Base-by-base conservation (phyloP, 192 early-diverging fungal species). In the Mortierella claussenii region DNA sequence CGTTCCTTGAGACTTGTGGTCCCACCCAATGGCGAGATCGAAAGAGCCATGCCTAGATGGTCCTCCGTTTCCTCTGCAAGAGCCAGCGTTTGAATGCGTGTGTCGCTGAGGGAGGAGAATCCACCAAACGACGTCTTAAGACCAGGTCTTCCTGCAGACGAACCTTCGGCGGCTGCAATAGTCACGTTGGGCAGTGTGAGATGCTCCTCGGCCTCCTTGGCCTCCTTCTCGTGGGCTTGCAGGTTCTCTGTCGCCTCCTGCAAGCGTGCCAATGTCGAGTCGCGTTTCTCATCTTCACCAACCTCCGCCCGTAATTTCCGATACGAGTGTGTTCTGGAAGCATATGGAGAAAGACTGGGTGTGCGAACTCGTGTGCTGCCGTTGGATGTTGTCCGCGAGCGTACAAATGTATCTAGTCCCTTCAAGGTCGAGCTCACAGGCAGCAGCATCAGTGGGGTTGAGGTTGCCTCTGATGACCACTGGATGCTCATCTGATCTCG, bases 41-140 rank as follows among this genome's bases (percentile, higher is more conserved):
- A 71, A 8, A 71, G 51, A 27, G 69, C 52, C 45, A 71, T 45
- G 26, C 69, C 69, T 17, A 71, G 28, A 51, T 63, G 69, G 51
- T 71, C 69, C 40, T 71, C 69, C 1, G 69, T 71, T 33, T 21
- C 47, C 33, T 71, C 69, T 51, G 69, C 69, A n/a, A 62, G 69
- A 15, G 69, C 60, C n/a, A 71, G 26, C 7, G 54, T 46, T 26
- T 62, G 60, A 28, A 34, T 52, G 1, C 69, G 69, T 40, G 69
- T 42, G 9, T 57, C 60, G 24, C 33, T 71, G 15, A 71, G 54
- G 7, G 69, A 62, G 0, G 69, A 71, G 37, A 71, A 71, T 27
- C 69, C 69, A 23, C 59, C 60, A 57, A 71, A 71, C 1, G 69
- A 71, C 13, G 59, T 71, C 54, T 63, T 71, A 27, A 62, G 32